Percentiles rank a stretch among this genome's conserved stretches.
Conservation (phyloP, 2,329 filamentous ascomycete species). For the Teratosphaeria pseudoeucalypti region DNA sequence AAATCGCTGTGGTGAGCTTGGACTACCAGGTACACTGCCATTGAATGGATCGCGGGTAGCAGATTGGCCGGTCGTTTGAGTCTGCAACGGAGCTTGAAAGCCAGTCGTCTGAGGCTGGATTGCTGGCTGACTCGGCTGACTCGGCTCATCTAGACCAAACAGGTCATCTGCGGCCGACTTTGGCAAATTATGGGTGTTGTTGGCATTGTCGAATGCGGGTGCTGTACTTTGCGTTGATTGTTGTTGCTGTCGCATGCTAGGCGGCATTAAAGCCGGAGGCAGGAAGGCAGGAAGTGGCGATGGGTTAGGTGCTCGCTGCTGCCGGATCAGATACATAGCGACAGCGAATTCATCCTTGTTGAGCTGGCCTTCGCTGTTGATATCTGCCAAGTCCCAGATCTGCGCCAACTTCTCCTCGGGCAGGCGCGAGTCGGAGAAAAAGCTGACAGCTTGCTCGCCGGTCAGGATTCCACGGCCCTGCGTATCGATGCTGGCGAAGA, state of each 20-base stretch:
- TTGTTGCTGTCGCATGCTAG: slow-evolving; percentile 61
- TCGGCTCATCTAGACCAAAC: slow-evolving; percentile 75
- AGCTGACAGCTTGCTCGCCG: slow-evolving; percentile 86
- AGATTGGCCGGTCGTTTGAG: slow-evolving; percentile 68
- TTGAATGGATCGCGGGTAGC: slow-evolving; percentile 51
- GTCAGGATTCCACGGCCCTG: slow-evolving; percentile 72
- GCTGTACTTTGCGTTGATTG: slow-evolving; percentile 35
- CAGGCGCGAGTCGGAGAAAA: slow-evolving; percentile 85
- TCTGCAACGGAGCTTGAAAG: slow-evolving; percentile 43
- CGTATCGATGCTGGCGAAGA: slow-evolving; percentile 78
- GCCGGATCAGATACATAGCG: slow-evolving; percentile 91
- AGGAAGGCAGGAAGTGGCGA: slow-evolving; percentile 63
- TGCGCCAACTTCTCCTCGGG: slow-evolving; percentile 82
- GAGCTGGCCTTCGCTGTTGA: slow-evolving; percentile 78
- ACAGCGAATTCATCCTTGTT: slow-evolving; percentile 89
- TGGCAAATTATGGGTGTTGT: slow-evolving; percentile 38
- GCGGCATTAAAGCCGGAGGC: slow-evolving; percentile 73
- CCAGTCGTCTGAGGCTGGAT: slow-evolving; percentile 24
- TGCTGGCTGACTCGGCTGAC: slow-evolving; percentile 33
- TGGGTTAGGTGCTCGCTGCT: slow-evolving; percentile 67
- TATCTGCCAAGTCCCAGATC: slow-evolving; percentile 95
- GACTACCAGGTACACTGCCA: slow-evolving; percentile 38
- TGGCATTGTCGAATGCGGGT: slow-evolving; percentile 43
- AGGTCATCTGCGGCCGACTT: slow-evolving; percentile 87
- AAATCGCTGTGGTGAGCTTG: slow-evolving; percentile 41